Evolutionary conservation across 1,284 basidiomycete genomes (phyloP).

Genomic region (Apiotrichum gamsii): DNA sequence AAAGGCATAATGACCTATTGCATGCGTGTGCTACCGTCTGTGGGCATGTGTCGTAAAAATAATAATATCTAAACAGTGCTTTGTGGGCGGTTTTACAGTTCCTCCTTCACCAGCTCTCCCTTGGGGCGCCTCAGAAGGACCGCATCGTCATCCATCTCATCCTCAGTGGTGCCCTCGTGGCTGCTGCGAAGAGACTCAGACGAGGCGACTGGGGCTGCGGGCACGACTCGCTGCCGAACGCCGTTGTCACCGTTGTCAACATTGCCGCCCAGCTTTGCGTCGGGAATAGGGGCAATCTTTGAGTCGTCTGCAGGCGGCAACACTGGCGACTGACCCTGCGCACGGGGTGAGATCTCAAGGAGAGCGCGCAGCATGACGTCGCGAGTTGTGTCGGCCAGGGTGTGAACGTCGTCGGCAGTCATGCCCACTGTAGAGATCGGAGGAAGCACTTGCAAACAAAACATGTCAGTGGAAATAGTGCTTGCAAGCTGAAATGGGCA

Average conservation of each 20-base stretch:
- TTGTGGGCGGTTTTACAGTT: too few species aligned
- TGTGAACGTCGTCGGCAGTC: slow-evolving; percentile 47
- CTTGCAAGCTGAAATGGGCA: not conserved
- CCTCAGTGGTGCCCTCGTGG: slow-evolving; percentile 37
- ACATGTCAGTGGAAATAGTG: not conserved
- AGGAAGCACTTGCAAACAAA: slow-evolving; percentile 50
- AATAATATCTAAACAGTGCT: too few species aligned
- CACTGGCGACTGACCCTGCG: not conserved
- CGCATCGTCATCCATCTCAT: slow-evolving; percentile 47
- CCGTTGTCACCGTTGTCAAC: not conserved
- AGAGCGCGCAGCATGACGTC: slow-evolving; percentile 48
- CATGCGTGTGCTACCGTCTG: too few species aligned
- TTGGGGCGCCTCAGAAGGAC: slow-evolving; percentile 42
- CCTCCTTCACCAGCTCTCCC: too few species aligned
- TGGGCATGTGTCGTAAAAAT: too few species aligned
- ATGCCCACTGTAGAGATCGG: slow-evolving; percentile 51
- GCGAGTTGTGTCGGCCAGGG: slow-evolving; percentile 48
- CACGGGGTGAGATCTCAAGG: slow-evolving; percentile 31
- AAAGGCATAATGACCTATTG: too few species aligned
- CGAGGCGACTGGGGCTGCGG: not conserved
- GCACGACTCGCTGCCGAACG: not conserved
- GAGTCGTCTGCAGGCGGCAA: not conserved
- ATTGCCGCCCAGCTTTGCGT: not conserved
- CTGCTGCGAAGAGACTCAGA: slow-evolving; percentile 10
- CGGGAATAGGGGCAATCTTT: not conserved